These are phyloP conservation scores for Hansenula lynferdii DNA, from an alignment of 1,139 yeast species.

Conservation along the genomic window DNA sequence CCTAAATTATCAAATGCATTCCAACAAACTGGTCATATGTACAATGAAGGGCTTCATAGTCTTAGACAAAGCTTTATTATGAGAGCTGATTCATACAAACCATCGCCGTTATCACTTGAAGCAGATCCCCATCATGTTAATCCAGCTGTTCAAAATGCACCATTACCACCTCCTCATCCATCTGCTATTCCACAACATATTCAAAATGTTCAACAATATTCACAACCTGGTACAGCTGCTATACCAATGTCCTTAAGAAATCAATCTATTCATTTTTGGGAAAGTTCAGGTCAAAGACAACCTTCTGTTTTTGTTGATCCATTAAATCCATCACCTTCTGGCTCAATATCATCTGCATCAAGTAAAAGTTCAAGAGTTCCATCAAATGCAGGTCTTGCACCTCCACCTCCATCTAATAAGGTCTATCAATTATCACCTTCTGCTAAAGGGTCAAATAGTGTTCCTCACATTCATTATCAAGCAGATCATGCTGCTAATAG, in stretches of 20 bases:
- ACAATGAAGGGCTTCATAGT: slow-evolving; percentile 12
- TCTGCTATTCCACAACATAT: slow-evolving; percentile 1
- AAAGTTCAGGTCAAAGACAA: slow-evolving; percentile 17
- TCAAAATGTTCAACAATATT: slow-evolving; percentile 2
- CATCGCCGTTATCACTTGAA: slow-evolving; percentile 6
- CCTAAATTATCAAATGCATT: slow-evolving; percentile 20
- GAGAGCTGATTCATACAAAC: slow-evolving; percentile 17
- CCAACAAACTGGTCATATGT: slow-evolving; percentile 8
- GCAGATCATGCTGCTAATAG: slow-evolving; percentile 4
- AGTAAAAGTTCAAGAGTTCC: not conserved
- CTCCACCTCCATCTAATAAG: slow-evolving; percentile 1
- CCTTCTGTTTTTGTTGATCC: slow-evolving; percentile 23
- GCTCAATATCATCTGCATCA: not conserved
- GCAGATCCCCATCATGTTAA: slow-evolving; percentile 3
- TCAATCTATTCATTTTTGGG: slow-evolving; percentile 22
- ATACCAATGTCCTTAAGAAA: no score
- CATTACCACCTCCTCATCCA: not conserved
- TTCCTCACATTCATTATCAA: slow-evolving; percentile 11
- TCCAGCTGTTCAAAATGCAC: not conserved
- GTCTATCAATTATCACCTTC: slow-evolving; percentile 4
- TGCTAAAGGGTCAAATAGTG: slow-evolving; percentile 4
- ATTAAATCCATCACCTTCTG: slow-evolving; percentile 9
- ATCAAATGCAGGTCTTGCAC: slow-evolving; percentile 4
- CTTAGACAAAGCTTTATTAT: slow-evolving; percentile 16
- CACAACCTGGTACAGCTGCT: no score